Conservation (phyloP, 2,329 filamentous ascomycete genomes). For the Epichloe elymi region DNA sequence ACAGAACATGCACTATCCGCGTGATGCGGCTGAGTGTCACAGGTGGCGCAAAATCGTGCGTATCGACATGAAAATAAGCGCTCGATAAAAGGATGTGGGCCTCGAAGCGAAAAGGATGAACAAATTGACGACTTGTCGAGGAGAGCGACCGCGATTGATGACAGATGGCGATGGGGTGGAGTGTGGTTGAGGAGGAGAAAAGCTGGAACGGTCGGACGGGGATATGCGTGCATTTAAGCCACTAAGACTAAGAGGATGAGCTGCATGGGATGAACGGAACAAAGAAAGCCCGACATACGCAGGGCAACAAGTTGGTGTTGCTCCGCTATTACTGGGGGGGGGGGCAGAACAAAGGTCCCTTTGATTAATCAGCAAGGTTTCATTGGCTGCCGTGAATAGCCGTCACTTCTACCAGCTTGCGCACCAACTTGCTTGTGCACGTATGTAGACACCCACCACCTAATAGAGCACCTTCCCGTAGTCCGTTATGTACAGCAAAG, state of each 20-base stretch:
- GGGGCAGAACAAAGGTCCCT: background rate
- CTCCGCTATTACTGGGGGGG: too few relatives aligned
- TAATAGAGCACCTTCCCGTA: too few relatives aligned
- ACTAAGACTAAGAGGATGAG: background rate
- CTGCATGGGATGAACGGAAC: background rate
- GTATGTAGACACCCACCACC: too few relatives aligned
- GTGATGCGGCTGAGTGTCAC: background rate
- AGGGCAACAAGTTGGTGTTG: too few relatives aligned
- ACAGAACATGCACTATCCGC: constrained; percentile 1
- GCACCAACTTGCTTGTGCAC: too few relatives aligned
- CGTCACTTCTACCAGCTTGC: constrained; percentile 7
- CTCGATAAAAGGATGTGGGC: background rate
- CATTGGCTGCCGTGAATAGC: constrained; percentile 20
- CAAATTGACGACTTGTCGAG: background rate
- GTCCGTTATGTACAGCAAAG: background rate
- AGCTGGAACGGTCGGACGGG: background rate
- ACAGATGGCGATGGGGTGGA: constrained; percentile 1
- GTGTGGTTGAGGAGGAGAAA: constrained; percentile 1
- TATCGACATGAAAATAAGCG: background rate
- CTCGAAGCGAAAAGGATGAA: background rate
- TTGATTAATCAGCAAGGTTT: background rate
- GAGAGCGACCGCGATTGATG: background rate
- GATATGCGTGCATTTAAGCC: constrained; percentile 1
- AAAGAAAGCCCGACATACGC: background rate
- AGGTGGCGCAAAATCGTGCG: background rate